A percentile compares a stretch with the other conserved stretches of the same genome.
These are phyloP conservation scores for Pleurotus tuoliensis DNA, from an alignment of 768 basidiomycete species.

Conservation along the genomic window DNA sequence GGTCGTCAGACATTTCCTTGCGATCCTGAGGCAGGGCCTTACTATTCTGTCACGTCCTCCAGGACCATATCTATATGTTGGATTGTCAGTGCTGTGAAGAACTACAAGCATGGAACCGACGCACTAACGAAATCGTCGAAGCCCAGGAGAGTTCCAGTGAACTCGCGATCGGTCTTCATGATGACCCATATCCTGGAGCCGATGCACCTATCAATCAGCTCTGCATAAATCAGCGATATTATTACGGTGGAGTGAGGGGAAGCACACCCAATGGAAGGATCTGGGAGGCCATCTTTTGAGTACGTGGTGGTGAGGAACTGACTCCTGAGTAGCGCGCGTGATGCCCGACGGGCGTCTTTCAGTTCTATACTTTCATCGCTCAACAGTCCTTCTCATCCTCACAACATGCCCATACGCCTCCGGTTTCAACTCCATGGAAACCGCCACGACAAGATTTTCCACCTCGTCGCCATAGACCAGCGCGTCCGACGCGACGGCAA, in stretches of 20 bases:
- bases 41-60: conserved; percentile 98
- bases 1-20: not conserved
- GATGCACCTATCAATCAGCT: conserved; percentile 96
- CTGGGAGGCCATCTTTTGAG: conserved; percentile 67
- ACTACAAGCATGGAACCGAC: conserved; percentile 32
- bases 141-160: conserved; percentile 89
- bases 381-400: not conserved
- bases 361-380: conserved; percentile 13
- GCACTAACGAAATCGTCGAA: conserved; percentile 99
- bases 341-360: conserved; percentile 2
- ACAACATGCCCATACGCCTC: conserved; percentile 76
- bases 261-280: conserved; percentile 83
- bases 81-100: not conserved
- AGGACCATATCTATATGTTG: conserved; percentile 75
- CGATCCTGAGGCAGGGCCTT: conserved; percentile 23
- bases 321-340: too few species aligned
- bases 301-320: too few species aligned
- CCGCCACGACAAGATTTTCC: conserved; percentile 72
- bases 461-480: conserved; percentile 80
- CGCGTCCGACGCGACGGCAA: conserved; percentile 72
- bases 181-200: conserved; percentile 97
- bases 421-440: conserved; percentile 81
- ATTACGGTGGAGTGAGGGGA: not conserved
- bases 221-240: conserved; percentile 32
- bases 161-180: conserved; percentile 97